phyloP scores from a whole-genome alignment of 331 rosid species.

The Cydonia oblonga region DNA sequence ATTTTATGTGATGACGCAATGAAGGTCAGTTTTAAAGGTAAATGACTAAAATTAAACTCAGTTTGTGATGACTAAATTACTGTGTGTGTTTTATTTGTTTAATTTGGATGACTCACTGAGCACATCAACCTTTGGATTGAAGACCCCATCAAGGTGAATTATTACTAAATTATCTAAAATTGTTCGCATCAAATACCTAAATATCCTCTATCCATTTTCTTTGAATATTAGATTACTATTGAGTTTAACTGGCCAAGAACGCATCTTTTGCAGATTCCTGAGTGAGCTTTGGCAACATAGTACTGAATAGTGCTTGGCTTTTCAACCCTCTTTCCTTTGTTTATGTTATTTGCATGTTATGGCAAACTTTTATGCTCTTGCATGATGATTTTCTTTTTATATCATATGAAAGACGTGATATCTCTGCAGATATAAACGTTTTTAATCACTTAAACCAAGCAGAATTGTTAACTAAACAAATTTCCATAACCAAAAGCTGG shows the following conservation, averaged over 20 bases:
- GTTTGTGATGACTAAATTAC: slow-evolving; percentile 13
- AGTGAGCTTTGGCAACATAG: slow-evolving; percentile 6
- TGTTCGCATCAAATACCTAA: slow-evolving; percentile 31
- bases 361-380: not conserved
- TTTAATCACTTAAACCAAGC: not conserved
- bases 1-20: slow-evolving; percentile 42
- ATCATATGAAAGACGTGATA: not conserved
- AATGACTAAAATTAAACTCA: slow-evolving; percentile 14
- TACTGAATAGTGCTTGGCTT: slow-evolving; percentile 1
- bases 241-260: slow-evolving; percentile 3
- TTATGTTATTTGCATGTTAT: not conserved
- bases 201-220: slow-evolving; percentile 12
- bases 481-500: not conserved
- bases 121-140: slow-evolving; percentile 29
- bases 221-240: not conserved
- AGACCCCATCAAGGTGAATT: slow-evolving; percentile 23
- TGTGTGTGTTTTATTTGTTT: not conserved
- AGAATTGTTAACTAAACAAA: not conserved
- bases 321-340: slow-evolving; percentile 3
- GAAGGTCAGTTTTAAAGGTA: slow-evolving; percentile 47
- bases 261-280: not conserved
- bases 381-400: not conserved
- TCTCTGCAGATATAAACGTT: not conserved
- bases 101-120: slow-evolving; percentile 45
- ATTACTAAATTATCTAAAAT: slow-evolving; percentile 4